Base-by-base conservation (phyloP, 2,329 filamentous ascomycete genomes). In the Teratosphaeria pseudoeucalypti region DNA sequence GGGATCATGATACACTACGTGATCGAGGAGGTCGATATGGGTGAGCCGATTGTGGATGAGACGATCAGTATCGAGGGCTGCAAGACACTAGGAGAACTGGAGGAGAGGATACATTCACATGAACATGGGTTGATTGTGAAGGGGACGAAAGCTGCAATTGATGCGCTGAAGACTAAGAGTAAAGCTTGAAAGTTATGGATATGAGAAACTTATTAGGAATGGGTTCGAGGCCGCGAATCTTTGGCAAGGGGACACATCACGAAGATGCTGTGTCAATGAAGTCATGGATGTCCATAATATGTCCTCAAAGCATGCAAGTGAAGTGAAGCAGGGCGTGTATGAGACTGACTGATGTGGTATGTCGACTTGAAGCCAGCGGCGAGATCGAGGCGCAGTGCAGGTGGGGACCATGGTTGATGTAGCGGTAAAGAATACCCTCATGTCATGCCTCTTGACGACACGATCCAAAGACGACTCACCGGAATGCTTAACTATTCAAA, bases 1-100 rank as follows among this genome's bases (percentile, higher is more conserved):
- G 91, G 92, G 0, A 86, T 95, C 58, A 96, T 95, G 92, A 85
- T 90, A 16, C 91, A 96, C 75, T 87, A 92, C 74, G 90, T 95
- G 16, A 79, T 80, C 67, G 70, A 71, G 9, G 84, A 92, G 72
- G 90, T 96, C 58, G 91, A 96, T 76, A 82, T 87, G 68, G 91
- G 91, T 2, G 78, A 82, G 63, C 86, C 89, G 10, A 87, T 95
- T 66, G 69, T 92, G 62, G 81, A 86, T 1, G 74, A 80, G 64
- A 86, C 92, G 74, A 83, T 96, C 27, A 84, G 82, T 64, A 81
- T 81, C 61, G 77, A 76, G 0, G 78, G 82, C 55, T 75, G 72
- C 60, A 85, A 90, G 68, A 79, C 78, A 27, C 68, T 92, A 59
- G 81, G 84, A 37, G 80, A 82, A 56, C 78, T 96, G 32, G 82